Conservation (phyloP, 73 alveolate species). For the Stentor coeruleus region DNA sequence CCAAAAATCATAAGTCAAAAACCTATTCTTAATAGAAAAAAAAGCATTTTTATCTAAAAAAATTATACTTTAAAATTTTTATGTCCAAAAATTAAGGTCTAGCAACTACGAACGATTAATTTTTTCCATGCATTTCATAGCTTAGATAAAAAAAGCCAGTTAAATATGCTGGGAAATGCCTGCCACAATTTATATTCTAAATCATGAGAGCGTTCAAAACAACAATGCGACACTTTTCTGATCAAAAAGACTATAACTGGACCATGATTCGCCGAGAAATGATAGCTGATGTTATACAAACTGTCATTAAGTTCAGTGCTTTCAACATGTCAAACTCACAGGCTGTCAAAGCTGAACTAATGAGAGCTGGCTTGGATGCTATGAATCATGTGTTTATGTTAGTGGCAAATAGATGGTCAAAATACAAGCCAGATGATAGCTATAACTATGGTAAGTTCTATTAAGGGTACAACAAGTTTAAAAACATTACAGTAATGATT, state of each 20-base stretch:
- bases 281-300: conserved; percentile 19
- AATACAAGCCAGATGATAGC: conserved; percentile 1
- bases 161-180: too few relatives aligned
- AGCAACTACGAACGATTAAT: too few relatives aligned
- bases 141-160: too few relatives aligned
- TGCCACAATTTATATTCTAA: too few relatives aligned
- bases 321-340: not conserved
- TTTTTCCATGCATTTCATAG: too few relatives aligned
- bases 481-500: conserved; percentile 14
- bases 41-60: too few relatives aligned
- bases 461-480: not conserved
- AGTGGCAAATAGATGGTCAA: conserved; percentile 5
- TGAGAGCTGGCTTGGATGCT: conserved; percentile 21
- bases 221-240: too few relatives aligned
- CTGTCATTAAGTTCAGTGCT: not conserved
- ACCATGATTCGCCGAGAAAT: conserved; percentile 25
- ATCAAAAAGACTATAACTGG: not conserved
- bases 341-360: conserved; percentile 22
- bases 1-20: too few relatives aligned
- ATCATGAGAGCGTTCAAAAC: too few relatives aligned
- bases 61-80: too few relatives aligned
- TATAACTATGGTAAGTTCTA: conserved; percentile 19
- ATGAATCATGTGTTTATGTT: conserved; percentile 17
- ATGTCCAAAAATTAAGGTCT: too few relatives aligned
- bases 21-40: too few relatives aligned